Evolutionary conservation across 768 basidiomycete genomes (phyloP).

Genomic region (Boletus subcaerulescens): DNA sequence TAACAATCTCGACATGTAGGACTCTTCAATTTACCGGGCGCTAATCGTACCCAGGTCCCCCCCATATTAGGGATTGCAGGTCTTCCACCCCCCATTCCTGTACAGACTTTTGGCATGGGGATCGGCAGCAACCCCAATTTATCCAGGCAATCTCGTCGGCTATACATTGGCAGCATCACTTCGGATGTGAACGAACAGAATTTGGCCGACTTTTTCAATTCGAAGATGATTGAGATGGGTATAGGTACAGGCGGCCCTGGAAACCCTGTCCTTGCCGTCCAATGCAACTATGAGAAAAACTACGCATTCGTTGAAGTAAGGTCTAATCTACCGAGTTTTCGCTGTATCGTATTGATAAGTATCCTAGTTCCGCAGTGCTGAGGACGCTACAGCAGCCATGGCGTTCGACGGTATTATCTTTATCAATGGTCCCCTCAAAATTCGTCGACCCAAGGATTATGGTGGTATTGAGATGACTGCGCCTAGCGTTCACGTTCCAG

Average conservation of each 20-base stretch:
- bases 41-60: constrained; percentile 84
- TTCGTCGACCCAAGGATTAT: constrained; percentile 97
- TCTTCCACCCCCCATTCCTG: constrained; percentile 78
- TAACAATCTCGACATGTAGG: constrained; percentile 45
- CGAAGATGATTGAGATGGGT: constrained; percentile 90
- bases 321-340: constrained; percentile 4
- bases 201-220: constrained; percentile 91
- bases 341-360: constrained; percentile 4
- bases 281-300: constrained; percentile 98
- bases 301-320: constrained; percentile 97
- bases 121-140: constrained; percentile 85
- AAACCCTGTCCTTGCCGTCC: constrained; percentile 89
- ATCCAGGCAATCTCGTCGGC: constrained; percentile 87
- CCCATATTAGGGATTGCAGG: constrained; percentile 81
- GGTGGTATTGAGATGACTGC: constrained; percentile 67
- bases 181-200: constrained; percentile 92
- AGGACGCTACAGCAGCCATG: constrained; percentile 96
- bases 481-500: constrained; percentile 79
- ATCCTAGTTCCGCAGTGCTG: constrained; percentile 91
- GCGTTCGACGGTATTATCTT: constrained; percentile 97
- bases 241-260: constrained; percentile 82
- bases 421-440: constrained; percentile 92
- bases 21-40: constrained; percentile 94
- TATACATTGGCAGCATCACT: constrained; percentile 97
- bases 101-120: constrained; percentile 83